These are phyloP conservation scores for Gentiana macrophylla DNA, from an alignment of 257 asterid genomes.

Conservation along the genomic window DNA sequence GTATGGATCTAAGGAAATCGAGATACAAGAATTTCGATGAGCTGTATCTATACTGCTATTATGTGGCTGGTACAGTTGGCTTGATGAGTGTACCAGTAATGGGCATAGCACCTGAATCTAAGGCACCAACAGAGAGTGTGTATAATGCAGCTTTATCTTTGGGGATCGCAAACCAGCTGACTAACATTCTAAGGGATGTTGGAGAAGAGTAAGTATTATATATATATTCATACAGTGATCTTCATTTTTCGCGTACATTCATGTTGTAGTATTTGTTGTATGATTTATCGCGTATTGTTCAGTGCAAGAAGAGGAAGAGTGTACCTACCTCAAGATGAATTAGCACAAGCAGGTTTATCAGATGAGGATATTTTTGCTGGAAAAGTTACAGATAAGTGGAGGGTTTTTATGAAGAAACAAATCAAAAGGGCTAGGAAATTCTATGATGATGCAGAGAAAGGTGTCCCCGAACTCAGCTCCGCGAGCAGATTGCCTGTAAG, in stretches of 20 bases:
- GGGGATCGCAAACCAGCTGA: constrained; percentile 90
- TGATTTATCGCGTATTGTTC: constrained; percentile 7
- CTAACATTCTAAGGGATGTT: constrained; percentile 92
- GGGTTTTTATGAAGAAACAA: constrained; percentile 86
- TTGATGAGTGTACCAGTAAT: constrained; percentile 98
- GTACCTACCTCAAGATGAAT: constrained; percentile 91
- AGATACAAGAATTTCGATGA: constrained; percentile 87
- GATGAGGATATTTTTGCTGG: constrained; percentile 86
- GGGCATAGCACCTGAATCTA: constrained; percentile 93
- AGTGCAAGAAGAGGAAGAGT: constrained; percentile 94
- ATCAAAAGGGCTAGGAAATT: constrained; percentile 80
- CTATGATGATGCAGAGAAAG: constrained; percentile 81
- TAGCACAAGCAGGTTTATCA: constrained; percentile 80
- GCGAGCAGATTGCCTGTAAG: constrained; percentile 99
- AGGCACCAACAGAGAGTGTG: constrained; percentile 77
- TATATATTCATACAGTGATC: no score
- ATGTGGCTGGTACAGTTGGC: constrained; percentile 98
- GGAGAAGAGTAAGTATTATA: constrained; percentile 85
- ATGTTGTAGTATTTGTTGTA: background rate
- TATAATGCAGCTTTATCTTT: constrained; percentile 75
- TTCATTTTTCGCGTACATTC: no score
- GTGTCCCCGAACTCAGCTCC: constrained; percentile 72
- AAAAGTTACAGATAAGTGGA: constrained; percentile 90
- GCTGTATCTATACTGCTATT: constrained; percentile 80
- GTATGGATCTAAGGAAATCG: constrained; percentile 83